Evolutionary conservation across 306 rosid genomes (phyloP), one percentile per base, ranked within the genome.

Genomic region (Abrus pulchellus): DNA sequence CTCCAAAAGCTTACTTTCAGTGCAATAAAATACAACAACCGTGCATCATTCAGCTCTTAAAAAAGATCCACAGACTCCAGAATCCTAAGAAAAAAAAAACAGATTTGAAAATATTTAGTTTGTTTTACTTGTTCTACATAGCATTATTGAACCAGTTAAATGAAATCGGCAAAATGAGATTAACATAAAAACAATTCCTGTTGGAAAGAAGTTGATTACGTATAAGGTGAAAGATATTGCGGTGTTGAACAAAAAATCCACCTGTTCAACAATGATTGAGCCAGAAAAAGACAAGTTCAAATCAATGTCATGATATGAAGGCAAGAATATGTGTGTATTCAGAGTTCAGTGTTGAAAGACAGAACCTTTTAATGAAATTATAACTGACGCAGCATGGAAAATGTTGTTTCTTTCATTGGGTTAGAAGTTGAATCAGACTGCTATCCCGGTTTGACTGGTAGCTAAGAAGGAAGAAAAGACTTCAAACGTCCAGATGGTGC

Each of bases 371-470:
- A 52, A 44, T 8, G 57, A 75, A 53, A 41, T 5, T 12, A 9
- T 48, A 70, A 13, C 52, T 62, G 68, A 70, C 57, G 36, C 53
- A 10, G 34, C 76, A 11, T 13, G 32, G 83, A 3, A 57, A 65
- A 20, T 64, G 67, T 9, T 71, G 11, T 48, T 70, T 59, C 2
- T 49, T 52, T 70, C 4, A 33, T 66, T 36, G 63, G 61, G 69
- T 62, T 84, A 5, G 78, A 60, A 66, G 85, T 45, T 68, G 63
- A 56, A 47, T 43, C 45, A 30, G 72, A 68, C 48, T 38, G 52
- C 11, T 20, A 41, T 41, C 77, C 41, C 52, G 44, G 72, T 88
- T 90, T 90, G 94, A 91, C 94, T 82, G 7, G 74, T 67, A 80
- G 91, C 69, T 86, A 13, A 48, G 82, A 77, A 32, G 48, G 30